A percentile compares a stretch with the other conserved stretches of the same genome.
phyloP scores from a whole-genome alignment of 2,329 filamentous ascomycete genomes.

The Colletotrichum liriopes region DNA sequence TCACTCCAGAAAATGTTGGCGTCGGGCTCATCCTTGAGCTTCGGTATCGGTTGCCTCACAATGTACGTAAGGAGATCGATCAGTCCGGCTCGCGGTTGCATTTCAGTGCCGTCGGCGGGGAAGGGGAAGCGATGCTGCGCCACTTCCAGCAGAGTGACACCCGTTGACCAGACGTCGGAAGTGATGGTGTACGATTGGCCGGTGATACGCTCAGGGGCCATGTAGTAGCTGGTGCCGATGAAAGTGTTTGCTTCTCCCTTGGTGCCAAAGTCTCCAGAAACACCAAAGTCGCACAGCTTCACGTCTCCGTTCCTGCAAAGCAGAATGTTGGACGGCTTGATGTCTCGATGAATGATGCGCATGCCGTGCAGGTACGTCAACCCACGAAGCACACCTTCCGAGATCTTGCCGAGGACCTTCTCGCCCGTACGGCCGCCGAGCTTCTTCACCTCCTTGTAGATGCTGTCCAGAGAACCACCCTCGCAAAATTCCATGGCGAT shows the following conservation, averaged over 20 bases:
- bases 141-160: conserved; percentile 98
- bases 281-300: conserved; percentile 98
- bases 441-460: conserved; percentile 97
- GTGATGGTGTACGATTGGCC: conserved; percentile 99
- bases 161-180: conserved; percentile 97
- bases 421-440: conserved; percentile 95
- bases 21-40: conserved; percentile 93
- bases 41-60: conserved; percentile 94
- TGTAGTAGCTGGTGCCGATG: conserved; percentile 99
- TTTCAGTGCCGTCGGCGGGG: conserved; percentile 95
- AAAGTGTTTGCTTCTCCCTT: conserved; percentile 99
- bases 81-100: conserved; percentile 91
- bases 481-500: conserved; percentile 99
- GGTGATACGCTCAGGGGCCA: conserved; percentile 98
- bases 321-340: conserved; percentile 98
- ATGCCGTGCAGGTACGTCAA: conserved; percentile 95
- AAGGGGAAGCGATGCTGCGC: conserved; percentile 99
- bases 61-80: conserved; percentile 98
- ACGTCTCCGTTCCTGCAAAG: conserved; percentile 93
- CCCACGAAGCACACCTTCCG: conserved; percentile 93
- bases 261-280: conserved; percentile 97
- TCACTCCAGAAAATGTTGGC: conserved; percentile 95
- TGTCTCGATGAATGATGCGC: conserved; percentile 98
- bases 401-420: conserved; percentile 96
- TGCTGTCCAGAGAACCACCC: conserved; percentile 94